Evolutionary conservation across 2,329 filamentous ascomycete genomes (phyloP).

Genomic region (Colletotrichum orbiculare): DNA sequence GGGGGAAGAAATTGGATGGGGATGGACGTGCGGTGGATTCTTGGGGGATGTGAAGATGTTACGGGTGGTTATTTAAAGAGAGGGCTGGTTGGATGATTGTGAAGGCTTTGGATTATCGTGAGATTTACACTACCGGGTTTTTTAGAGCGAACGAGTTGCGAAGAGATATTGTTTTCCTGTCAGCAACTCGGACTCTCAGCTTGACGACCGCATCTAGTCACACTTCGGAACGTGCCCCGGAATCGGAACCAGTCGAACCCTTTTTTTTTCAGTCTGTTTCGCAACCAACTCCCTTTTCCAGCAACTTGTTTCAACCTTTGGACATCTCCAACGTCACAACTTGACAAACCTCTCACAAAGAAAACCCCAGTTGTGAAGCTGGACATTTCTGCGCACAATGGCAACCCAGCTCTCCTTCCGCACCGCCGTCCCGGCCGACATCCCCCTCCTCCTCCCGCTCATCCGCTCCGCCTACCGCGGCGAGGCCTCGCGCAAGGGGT

Average conservation of each 20-base stretch:
- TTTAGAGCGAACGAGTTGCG: too few relatives aligned
- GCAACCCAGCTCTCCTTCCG: slow-evolving; percentile 44
- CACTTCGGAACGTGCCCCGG: too few relatives aligned
- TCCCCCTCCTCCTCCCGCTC: slow-evolving; percentile 48
- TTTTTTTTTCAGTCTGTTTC: background rate
- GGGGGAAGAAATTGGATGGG: background rate
- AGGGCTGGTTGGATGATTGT: too few relatives aligned
- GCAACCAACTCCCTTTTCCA: too few relatives aligned
- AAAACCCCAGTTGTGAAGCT: background rate
- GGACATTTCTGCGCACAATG: slow-evolving; percentile 12
- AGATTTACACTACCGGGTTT: too few relatives aligned
- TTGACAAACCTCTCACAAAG: too few relatives aligned
- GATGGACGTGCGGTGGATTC: background rate
- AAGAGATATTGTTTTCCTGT: too few relatives aligned
- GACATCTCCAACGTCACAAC: background rate
- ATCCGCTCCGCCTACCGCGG: slow-evolving; percentile 59
- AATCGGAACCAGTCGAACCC: too few relatives aligned
- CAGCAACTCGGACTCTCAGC: too few relatives aligned
- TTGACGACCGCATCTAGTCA: too few relatives aligned
- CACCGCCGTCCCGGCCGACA: slow-evolving; percentile 48
- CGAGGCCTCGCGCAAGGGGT: slow-evolving; percentile 52
- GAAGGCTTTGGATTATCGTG: too few relatives aligned
- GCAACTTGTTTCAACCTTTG: too few relatives aligned
- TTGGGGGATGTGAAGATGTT: background rate
- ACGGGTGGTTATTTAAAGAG: background rate